phyloP scores from a whole-genome alignment of 2,329 filamentous ascomycete genomes.

The Trichophaea hybrida region DNA sequence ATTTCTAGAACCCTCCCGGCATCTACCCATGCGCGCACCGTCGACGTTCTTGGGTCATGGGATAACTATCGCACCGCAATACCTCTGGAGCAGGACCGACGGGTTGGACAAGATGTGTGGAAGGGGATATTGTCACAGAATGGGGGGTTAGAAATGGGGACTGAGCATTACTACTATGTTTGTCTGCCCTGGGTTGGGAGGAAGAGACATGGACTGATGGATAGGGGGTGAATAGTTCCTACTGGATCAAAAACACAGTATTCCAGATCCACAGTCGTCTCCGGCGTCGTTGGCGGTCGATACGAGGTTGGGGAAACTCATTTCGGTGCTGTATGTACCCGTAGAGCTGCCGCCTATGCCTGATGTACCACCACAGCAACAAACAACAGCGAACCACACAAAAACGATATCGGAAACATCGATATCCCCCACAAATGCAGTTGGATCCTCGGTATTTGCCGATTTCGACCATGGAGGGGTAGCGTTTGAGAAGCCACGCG shows the following conservation, averaged over 20 bases:
- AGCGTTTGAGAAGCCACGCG: conserved; percentile 13
- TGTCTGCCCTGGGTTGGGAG: conserved; percentile 1
- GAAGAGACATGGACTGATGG: neutral
- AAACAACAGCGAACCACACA: neutral
- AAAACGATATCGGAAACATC: conserved; percentile 6
- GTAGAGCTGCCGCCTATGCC: conserved; percentile 15
- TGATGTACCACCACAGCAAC: conserved; percentile 7
- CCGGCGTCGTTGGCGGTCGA: conserved; percentile 12
- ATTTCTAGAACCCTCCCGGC: neutral
- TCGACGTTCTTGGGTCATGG: conserved; percentile 26
- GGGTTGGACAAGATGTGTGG: conserved; percentile 23
- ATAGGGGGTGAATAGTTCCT: conserved; percentile 11
- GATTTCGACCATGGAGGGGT: conserved; percentile 8
- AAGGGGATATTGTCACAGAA: conserved; percentile 23
- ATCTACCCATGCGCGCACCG: neutral
- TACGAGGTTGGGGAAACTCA: conserved; percentile 11
- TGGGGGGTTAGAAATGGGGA: conserved; percentile 24
- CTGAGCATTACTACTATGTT: conserved; percentile 26
- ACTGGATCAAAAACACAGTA: conserved; percentile 11
- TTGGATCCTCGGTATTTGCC: conserved; percentile 14
- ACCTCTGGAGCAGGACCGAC: conserved; percentile 23
- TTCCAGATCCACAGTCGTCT: conserved; percentile 17
- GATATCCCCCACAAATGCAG: conserved; percentile 10
- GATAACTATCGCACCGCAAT: conserved; percentile 23
- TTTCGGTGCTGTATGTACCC: conserved; percentile 17